phyloP scores from a whole-genome alignment of 352 stramenopile genomes.

The Pythium aquatile region DNA sequence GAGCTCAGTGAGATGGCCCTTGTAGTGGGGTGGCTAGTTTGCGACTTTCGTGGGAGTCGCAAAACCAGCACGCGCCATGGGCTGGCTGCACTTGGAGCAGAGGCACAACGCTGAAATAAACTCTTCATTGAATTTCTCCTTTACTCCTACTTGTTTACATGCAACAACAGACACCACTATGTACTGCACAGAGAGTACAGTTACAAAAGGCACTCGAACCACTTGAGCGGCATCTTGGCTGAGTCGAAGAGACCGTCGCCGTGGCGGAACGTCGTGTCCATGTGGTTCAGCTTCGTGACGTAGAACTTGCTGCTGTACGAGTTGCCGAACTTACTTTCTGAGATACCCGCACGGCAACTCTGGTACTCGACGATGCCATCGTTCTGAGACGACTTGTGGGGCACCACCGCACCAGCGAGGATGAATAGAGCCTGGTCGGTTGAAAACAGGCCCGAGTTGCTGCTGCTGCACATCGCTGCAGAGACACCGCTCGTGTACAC shows the following conservation, averaged over 20 bases:
- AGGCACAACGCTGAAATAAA: too few relatives aligned
- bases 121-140: too few relatives aligned
- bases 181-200: background rate
- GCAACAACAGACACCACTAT: too few relatives aligned
- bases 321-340: constrained; percentile 31
- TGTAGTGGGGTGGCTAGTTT: too few relatives aligned
- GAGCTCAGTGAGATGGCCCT: too few relatives aligned
- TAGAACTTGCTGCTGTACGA: constrained; percentile 52
- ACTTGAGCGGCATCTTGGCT: constrained; percentile 59
- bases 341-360: constrained; percentile 44
- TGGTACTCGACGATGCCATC: constrained; percentile 61
- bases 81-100: too few relatives aligned
- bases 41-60: too few relatives aligned
- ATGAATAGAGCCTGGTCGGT: constrained; percentile 35
- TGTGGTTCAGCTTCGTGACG: constrained; percentile 59
- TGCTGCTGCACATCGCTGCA: constrained; percentile 40
- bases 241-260: constrained; percentile 49
- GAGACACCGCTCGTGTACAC: constrained; percentile 38
- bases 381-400: constrained; percentile 51
- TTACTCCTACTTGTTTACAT: too few relatives aligned
- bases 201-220: constrained; percentile 56
- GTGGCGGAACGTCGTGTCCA: constrained; percentile 58
- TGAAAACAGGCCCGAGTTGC: constrained; percentile 37
- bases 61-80: too few relatives aligned
- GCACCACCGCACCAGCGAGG: constrained; percentile 32